phyloP scores from a whole-genome alignment of 1,284 basidiomycete genomes.

The Phlebopus sp. region DNA sequence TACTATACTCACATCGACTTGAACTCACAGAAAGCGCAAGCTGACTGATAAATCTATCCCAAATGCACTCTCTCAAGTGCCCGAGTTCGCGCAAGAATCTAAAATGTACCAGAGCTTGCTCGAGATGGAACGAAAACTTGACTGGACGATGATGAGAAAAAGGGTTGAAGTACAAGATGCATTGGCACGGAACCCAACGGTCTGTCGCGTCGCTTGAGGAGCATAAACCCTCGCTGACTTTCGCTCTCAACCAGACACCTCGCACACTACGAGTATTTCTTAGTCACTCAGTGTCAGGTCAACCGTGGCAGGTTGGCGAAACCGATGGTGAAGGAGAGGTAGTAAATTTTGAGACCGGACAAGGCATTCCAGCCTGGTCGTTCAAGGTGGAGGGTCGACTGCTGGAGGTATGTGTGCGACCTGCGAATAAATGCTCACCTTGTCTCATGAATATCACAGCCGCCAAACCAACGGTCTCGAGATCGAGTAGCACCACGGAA shows the following conservation, averaged over 20 bases:
- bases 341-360: slow-evolving; percentile 56
- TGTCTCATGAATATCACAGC: slow-evolving; percentile 33
- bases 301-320: slow-evolving; percentile 71
- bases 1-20: neutral
- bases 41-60: slow-evolving; percentile 80
- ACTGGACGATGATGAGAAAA: slow-evolving; percentile 94
- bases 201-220: slow-evolving; percentile 31
- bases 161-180: slow-evolving; percentile 88
- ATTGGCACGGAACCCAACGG: slow-evolving; percentile 56
- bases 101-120: slow-evolving; percentile 85
- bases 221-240: slow-evolving; percentile 3
- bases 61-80: slow-evolving; percentile 61
- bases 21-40: slow-evolving; percentile 61
- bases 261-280: slow-evolving; percentile 87
- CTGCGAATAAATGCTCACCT: neutral
- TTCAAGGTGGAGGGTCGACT: slow-evolving; percentile 88
- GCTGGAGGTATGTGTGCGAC: slow-evolving; percentile 57
- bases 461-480: slow-evolving; percentile 58
- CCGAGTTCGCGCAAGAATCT: slow-evolving; percentile 76
- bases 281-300: slow-evolving; percentile 85
- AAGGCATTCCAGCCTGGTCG: slow-evolving; percentile 88
- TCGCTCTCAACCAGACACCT: slow-evolving; percentile 54
- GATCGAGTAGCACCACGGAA: slow-evolving; percentile 72
- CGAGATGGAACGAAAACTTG: slow-evolving; percentile 87
- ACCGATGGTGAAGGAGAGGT: slow-evolving; percentile 32